Evolutionary conservation across 2,329 filamentous ascomycete genomes (phyloP).

Genomic region (Colletotrichum zoysiae): DNA sequence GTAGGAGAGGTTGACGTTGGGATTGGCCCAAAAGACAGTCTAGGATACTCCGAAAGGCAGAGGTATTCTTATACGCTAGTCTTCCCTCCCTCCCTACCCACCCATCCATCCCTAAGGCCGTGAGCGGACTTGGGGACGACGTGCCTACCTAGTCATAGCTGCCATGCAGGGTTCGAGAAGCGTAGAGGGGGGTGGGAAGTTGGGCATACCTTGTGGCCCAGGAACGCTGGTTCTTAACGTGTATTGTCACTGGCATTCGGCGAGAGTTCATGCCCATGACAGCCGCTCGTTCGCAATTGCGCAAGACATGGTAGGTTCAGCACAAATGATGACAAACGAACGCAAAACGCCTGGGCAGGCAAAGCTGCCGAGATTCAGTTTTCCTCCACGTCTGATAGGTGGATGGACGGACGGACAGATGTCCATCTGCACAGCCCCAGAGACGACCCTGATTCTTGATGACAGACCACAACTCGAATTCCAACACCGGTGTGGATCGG

Average conservation of each 20-base stretch:
- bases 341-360: constrained; percentile 12
- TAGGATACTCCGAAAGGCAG: constrained; percentile 9
- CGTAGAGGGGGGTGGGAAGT: constrained; percentile 16
- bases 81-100: neutral
- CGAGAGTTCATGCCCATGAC: neutral
- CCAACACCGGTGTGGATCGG: constrained; percentile 25
- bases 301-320: constrained; percentile 12
- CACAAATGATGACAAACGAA: neutral
- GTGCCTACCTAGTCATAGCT: constrained; percentile 30
- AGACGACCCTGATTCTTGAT: constrained; percentile 23
- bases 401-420: neutral
- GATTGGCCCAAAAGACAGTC: constrained; percentile 21
- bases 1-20: constrained; percentile 11
- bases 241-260: constrained; percentile 24
- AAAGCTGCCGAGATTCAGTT: constrained; percentile 32
- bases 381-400: neutral
- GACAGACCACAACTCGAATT: constrained; percentile 12
- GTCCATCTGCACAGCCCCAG: constrained; percentile 31
- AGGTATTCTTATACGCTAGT: neutral
- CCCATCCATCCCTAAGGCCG: constrained; percentile 7
- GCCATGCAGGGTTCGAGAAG: constrained; percentile 38
- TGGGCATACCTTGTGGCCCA: constrained; percentile 17
- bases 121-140: constrained; percentile 23
- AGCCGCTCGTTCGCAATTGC: constrained; percentile 5
- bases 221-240: constrained; percentile 22